These are phyloP conservation scores for Phytophthora sp. DNA, from an alignment of 352 stramenopile genomes.

Conservation along the genomic window DNA sequence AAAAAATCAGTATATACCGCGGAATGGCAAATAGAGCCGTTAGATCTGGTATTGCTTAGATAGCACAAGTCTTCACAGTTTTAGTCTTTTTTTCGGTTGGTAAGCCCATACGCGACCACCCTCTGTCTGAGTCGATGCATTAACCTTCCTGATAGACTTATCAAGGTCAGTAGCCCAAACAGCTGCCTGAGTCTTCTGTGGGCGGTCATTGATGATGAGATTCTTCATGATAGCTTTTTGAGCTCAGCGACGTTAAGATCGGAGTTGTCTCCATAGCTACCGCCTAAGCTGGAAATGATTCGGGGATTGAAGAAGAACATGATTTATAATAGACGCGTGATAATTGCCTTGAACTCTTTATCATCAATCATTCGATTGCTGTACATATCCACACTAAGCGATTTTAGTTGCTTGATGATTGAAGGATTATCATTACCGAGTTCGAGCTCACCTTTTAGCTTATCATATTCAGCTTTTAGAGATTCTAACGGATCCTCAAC, in stretches of 20 bases:
- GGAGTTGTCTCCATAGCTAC: slow-evolving; percentile 32
- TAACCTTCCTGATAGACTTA: slow-evolving; percentile 8
- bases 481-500: slow-evolving; percentile 17
- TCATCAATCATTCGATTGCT: slow-evolving; percentile 24
- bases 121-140: slow-evolving; percentile 23
- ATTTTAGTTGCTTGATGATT: too few relatives aligned
- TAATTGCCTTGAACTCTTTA: slow-evolving; percentile 27
- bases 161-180: slow-evolving; percentile 17
- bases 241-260: slow-evolving; percentile 26
- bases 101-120: slow-evolving; percentile 24
- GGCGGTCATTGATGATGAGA: slow-evolving; percentile 4
- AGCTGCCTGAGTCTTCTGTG: neutral
- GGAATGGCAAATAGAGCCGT: neutral
- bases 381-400: slow-evolving; percentile 28
- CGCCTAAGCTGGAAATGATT: slow-evolving; percentile 26
- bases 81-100: slow-evolving; percentile 15
- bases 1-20: neutral
- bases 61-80: slow-evolving; percentile 20
- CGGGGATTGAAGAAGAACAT: slow-evolving; percentile 31
- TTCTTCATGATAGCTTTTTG: slow-evolving; percentile 26
- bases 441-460: too few relatives aligned
- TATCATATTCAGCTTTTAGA: slow-evolving; percentile 20
- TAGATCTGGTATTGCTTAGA: slow-evolving; percentile 9
- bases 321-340: slow-evolving; percentile 19
- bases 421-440: too few relatives aligned